Evolutionary conservation across 345 rosid species (phyloP).

Genomic region (Eucalyptus curtisii): DNA sequence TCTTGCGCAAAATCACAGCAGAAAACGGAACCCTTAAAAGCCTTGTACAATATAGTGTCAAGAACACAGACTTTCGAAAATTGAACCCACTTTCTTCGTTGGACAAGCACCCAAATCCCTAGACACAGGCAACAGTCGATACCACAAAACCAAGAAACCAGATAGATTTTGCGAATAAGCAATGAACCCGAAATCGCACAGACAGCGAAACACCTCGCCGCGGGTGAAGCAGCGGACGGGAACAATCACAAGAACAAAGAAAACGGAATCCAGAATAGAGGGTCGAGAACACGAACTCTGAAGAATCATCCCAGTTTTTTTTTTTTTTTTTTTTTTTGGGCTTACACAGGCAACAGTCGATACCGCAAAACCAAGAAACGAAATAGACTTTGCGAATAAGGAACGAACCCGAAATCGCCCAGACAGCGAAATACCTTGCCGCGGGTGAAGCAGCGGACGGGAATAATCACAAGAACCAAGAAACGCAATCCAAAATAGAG

Average conservation of each 20-base stretch:
- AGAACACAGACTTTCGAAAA: background rate
- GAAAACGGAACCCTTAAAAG: background rate
- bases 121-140: too few species aligned
- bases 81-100: too few species aligned
- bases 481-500: background rate
- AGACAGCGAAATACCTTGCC: too few species aligned
- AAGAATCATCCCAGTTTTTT: background rate
- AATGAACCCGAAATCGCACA: too few species aligned
- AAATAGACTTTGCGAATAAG: background rate
- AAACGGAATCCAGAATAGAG: background rate
- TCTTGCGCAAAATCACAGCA: background rate
- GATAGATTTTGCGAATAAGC: rapidly evolving
- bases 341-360: too few species aligned
- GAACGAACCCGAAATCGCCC: background rate
- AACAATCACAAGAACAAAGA: background rate
- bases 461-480: too few species aligned
- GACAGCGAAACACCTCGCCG: too few species aligned
- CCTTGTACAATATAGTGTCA: background rate
- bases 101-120: too few species aligned
- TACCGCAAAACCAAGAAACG: background rate
- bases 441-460: too few species aligned
- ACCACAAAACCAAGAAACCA: background rate
- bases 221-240: too few species aligned
- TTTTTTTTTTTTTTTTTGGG: too few species aligned
- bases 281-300: background rate